phyloP scores from a whole-genome alignment of 2,329 filamentous ascomycete species.

The Alternaria angustiovoidea region DNA sequence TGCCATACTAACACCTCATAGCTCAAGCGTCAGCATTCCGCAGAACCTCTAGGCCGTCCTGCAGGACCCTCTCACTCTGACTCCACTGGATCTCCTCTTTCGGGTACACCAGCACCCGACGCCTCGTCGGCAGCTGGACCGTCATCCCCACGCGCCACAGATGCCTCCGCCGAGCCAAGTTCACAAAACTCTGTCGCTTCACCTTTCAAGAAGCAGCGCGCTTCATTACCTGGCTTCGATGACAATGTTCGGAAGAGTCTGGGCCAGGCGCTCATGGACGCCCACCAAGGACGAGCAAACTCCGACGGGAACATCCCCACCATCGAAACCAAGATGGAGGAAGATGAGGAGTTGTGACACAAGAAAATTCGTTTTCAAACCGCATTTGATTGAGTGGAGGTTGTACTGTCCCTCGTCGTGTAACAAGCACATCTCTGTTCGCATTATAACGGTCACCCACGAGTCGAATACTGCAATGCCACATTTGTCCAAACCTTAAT shows the following conservation, averaged over 20 bases:
- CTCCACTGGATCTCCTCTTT: slow-evolving; percentile 37
- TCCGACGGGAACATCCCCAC: slow-evolving; percentile 41
- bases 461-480: background rate
- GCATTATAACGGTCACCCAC: background rate
- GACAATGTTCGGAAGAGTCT: slow-evolving; percentile 52
- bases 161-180: slow-evolving; percentile 49
- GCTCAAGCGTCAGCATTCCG: slow-evolving; percentile 83
- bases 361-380: slow-evolving; percentile 34
- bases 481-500: slow-evolving; percentile 1
- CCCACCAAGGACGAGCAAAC: slow-evolving; percentile 45
- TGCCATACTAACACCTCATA: slow-evolving; percentile 51
- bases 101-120: slow-evolving; percentile 31
- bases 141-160: slow-evolving; percentile 46
- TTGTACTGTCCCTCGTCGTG: background rate
- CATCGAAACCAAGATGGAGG: slow-evolving; percentile 49
- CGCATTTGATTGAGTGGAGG: slow-evolving; percentile 27
- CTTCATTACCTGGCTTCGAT: slow-evolving; percentile 64
- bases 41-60: slow-evolving; percentile 66
- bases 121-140: slow-evolving; percentile 27
- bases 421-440: slow-evolving; percentile 2
- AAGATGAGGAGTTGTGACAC: slow-evolving; percentile 57
- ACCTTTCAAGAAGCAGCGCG: slow-evolving; percentile 78
- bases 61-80: slow-evolving; percentile 32
- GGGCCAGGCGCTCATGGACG: slow-evolving; percentile 42
- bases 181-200: slow-evolving; percentile 67